These are phyloP conservation scores for Neostapfia colusana DNA, from an alignment of 176 grass and related monocot genomes.

Conservation along the genomic window DNA sequence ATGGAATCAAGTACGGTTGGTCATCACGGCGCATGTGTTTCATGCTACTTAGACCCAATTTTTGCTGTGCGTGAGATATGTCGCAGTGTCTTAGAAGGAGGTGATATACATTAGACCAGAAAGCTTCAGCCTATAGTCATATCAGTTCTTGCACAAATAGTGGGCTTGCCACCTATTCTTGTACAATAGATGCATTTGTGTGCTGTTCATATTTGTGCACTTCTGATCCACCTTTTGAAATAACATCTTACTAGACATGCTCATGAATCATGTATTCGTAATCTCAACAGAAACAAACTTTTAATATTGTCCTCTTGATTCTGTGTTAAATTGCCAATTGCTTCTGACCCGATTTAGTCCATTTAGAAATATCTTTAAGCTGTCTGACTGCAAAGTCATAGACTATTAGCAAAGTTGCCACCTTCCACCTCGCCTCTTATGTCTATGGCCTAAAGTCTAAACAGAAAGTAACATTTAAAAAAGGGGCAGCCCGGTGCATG, in stretches of 20 bases:
- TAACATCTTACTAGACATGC: conserved; percentile 1
- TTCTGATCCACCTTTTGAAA: conserved; percentile 1
- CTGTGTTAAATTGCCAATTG: background rate
- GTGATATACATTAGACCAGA: too few species aligned
- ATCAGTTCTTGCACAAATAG: background rate
- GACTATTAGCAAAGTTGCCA: background rate
- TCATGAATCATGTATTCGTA: conserved; percentile 12
- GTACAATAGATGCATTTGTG: background rate
- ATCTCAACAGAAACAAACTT: background rate
- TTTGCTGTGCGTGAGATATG: too few species aligned
- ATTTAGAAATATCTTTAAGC: background rate
- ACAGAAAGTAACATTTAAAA: background rate
- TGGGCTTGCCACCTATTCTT: background rate
- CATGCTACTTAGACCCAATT: background rate
- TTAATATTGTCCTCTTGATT: conserved; percentile 3
- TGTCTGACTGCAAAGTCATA: conserved; percentile 23
- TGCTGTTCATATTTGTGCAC: conserved; percentile 3
- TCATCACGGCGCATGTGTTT: background rate
- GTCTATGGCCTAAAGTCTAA: background rate
- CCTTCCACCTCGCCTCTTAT: background rate
- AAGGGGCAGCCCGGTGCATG: too few species aligned
- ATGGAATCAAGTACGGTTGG: background rate
- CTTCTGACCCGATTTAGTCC: background rate
- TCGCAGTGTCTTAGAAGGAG: background rate
- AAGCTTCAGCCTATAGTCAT: too few species aligned